These are phyloP conservation scores for Cladophialophora carrionii DNA, from an alignment of 2,329 filamentous ascomycete genomes.

Conservation along the genomic window DNA sequence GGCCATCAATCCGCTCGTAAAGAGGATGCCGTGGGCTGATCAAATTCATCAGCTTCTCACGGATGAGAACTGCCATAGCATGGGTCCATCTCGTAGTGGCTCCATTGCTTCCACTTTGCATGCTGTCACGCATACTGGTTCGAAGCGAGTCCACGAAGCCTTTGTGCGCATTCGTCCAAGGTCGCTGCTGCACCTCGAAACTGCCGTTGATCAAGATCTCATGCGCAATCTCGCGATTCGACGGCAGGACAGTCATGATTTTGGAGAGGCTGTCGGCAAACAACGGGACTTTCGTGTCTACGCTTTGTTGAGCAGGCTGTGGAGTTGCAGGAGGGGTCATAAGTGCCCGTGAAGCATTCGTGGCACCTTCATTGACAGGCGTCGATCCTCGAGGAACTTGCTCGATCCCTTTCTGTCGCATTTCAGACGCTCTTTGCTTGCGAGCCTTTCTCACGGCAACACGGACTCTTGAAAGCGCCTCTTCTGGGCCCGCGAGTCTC, in stretches of 20 bases:
- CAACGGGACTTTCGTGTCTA: constrained; percentile 45
- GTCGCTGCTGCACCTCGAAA: constrained; percentile 60
- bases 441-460: constrained; percentile 62
- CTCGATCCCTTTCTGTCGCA: constrained; percentile 23
- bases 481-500: constrained; percentile 63
- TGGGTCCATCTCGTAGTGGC: constrained; percentile 62
- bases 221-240: constrained; percentile 65
- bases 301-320: constrained; percentile 45
- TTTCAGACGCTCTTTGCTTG: constrained; percentile 33
- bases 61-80: constrained; percentile 68
- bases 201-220: constrained; percentile 67
- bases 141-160: constrained; percentile 55
- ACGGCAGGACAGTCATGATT: constrained; percentile 63
- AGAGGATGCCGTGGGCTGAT: constrained; percentile 64
- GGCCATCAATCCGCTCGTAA: constrained; percentile 63
- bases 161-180: constrained; percentile 56
- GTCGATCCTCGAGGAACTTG: constrained; percentile 38
- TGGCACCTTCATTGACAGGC: constrained; percentile 36
- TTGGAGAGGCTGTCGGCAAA: constrained; percentile 50
- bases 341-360: constrained; percentile 36
- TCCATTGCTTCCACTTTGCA: constrained; percentile 60
- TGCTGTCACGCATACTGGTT: constrained; percentile 63
- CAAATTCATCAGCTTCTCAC: constrained; percentile 62
- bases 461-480: constrained; percentile 62
- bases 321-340: constrained; percentile 39